Evolutionary conservation across 2,329 filamentous ascomycete genomes (phyloP), one percentile per base, ranked within the genome.

Genomic region (Allantophomopsis cytisporea): DNA sequence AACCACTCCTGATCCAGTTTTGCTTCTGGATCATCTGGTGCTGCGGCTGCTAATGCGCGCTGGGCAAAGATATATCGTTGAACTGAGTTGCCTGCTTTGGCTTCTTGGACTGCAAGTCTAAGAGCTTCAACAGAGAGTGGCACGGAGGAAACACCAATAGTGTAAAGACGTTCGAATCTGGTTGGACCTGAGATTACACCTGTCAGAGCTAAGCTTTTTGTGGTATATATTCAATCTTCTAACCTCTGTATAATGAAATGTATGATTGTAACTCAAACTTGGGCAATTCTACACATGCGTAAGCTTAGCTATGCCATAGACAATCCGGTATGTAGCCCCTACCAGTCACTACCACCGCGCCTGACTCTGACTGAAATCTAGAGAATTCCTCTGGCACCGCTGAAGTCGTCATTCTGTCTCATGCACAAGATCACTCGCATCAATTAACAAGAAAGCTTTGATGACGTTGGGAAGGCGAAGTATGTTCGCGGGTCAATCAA

Each of bases 191-290:
- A n/a, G 17, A 1, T 30, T 7, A n/a, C 4, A 39, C 37, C 12
- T 23, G 23, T 45, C 34, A 46, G 42, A 15, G 31, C 4, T n/a
- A 4, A 28, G 23, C 23, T 28, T 28, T 10, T 6, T 28, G 8
- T 28, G 4, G 23, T 28, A 28, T 28, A 8, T n/a, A 10, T 10
- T 28, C 23, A 28, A 28, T 12, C 8, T 28, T 28, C 23, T 28
- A 5, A 28, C 23, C 23, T 28, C 23, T 28, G 23, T 28, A 28
- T 28, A 28, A 28, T 28, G 23, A 28, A 28, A 94, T 82, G 60
- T 95, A 96, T 31, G 82, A 75, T 44, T 95, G 86, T 33, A 98
- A 72, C 52, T 96, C 91, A 50, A 96, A 80, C 55, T 89, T 94
- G 8, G 89, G 88, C 6, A 73, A 61, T 36, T 86, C 84, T 89